Conservation (phyloP, 345 rosid species). For the Eucalyptus cloeziana region DNA sequence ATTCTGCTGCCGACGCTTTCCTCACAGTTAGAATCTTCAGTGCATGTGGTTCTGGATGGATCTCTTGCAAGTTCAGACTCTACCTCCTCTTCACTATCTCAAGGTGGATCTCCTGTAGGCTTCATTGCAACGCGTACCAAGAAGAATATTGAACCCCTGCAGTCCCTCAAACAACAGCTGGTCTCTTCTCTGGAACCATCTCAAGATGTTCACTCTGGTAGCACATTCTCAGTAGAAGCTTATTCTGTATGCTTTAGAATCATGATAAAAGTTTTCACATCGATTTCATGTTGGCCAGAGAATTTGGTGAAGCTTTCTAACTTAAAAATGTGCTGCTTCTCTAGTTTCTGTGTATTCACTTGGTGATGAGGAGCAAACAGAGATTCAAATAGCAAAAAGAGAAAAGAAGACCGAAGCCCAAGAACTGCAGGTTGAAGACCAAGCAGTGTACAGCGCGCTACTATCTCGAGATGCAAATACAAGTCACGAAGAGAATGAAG, state of each 20-base stretch:
- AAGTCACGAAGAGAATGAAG: no score
- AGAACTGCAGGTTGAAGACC: background rate
- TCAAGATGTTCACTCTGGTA: conserved; percentile 1
- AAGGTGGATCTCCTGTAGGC: background rate
- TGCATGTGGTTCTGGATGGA: background rate
- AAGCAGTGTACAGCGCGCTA: background rate
- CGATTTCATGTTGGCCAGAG: no score
- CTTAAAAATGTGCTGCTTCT: conserved; percentile 17
- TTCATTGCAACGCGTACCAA: background rate
- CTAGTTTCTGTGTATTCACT: conserved; percentile 40
- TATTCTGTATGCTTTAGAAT: no score
- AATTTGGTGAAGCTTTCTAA: no score
- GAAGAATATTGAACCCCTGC: background rate
- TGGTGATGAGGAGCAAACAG: conserved; percentile 59
- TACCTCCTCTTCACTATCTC: background rate
- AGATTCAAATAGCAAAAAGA: background rate
- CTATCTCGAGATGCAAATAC: background rate
- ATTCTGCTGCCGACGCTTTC: background rate
- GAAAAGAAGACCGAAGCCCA: no score
- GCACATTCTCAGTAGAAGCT: background rate
- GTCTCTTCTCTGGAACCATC: background rate
- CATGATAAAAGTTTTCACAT: no score
- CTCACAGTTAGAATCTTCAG: background rate
- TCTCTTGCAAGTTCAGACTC: background rate
- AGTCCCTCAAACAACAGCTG: background rate